Conservation (phyloP, 2,329 filamentous ascomycete species). For the Alternaria conjuncta region DNA sequence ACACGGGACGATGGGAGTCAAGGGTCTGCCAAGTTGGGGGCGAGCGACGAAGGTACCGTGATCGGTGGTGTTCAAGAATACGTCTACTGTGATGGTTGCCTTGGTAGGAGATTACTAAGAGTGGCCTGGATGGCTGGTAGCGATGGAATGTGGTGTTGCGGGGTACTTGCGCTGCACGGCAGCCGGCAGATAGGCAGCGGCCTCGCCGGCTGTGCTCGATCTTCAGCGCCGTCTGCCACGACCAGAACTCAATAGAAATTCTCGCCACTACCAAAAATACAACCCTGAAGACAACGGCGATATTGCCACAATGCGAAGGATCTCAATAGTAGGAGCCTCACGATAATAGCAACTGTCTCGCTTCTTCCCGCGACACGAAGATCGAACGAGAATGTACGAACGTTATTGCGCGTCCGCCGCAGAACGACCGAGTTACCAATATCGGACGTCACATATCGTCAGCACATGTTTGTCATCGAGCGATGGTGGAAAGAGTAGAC, state of each 20-base stretch:
- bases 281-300: background rate
- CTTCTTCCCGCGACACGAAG: background rate
- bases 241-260: background rate
- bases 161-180: slow-evolving; percentile 2
- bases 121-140: background rate
- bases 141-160: slow-evolving; percentile 9
- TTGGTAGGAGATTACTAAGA: background rate
- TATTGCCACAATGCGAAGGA: background rate
- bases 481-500: background rate
- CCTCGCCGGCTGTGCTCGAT: background rate
- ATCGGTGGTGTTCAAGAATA: background rate
- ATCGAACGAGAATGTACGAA: background rate
- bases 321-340: slow-evolving; percentile 5
- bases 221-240: background rate
- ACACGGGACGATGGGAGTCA: background rate
- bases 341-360: background rate
- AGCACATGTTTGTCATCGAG: background rate
- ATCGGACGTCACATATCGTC: background rate
- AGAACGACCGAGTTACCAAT: slow-evolving; percentile 3
- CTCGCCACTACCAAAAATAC: slow-evolving; percentile 1
- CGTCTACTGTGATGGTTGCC: background rate
- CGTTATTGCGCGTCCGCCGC: slow-evolving; percentile 10
- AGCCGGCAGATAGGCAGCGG: background rate
- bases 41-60: background rate
- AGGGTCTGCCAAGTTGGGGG: background rate